A percentile compares a stretch with the other conserved stretches of the same genome.
phyloP scores from a whole-genome alignment of 495 filamentous ascomycete species.

The Aspergillus bridgeri region DNA sequence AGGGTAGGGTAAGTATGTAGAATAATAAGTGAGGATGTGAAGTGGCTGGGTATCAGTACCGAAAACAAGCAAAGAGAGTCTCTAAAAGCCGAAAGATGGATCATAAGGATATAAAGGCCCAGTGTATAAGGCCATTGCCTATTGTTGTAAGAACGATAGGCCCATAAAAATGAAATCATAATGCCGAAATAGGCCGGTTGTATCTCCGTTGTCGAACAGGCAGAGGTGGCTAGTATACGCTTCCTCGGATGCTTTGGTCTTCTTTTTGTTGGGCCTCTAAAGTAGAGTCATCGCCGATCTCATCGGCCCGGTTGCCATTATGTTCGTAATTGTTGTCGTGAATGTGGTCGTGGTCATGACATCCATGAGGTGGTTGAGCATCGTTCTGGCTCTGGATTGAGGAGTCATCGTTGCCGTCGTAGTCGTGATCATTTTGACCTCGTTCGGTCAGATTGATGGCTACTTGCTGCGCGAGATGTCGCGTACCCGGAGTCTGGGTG shows the following conservation, averaged over 20 bases:
- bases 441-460: background rate
- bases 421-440: conserved; percentile 4
- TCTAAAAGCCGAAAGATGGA: background rate
- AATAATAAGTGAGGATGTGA: background rate
- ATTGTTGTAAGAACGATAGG: background rate
- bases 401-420: conserved; percentile 10
- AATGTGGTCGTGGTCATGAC: conserved; percentile 4
- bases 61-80: background rate
- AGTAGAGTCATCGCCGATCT: conserved; percentile 8
- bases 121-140: no score
- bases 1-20: background rate
- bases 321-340: conserved; percentile 9
- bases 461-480: background rate
- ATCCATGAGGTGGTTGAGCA: background rate
- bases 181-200: no score
- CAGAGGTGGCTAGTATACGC: conserved; percentile 29
- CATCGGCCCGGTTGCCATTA: conserved; percentile 9
- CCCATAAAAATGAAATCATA: background rate
- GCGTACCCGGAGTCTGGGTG: background rate
- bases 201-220: no score
- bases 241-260: conserved; percentile 40
- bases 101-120: no score
- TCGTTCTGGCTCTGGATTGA: background rate
- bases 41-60: conserved; percentile 1
- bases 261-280: conserved; percentile 27